Evolutionary conservation across 164 flowering plant species (phyloP).

Genomic region (Houttuynia cordata): DNA sequence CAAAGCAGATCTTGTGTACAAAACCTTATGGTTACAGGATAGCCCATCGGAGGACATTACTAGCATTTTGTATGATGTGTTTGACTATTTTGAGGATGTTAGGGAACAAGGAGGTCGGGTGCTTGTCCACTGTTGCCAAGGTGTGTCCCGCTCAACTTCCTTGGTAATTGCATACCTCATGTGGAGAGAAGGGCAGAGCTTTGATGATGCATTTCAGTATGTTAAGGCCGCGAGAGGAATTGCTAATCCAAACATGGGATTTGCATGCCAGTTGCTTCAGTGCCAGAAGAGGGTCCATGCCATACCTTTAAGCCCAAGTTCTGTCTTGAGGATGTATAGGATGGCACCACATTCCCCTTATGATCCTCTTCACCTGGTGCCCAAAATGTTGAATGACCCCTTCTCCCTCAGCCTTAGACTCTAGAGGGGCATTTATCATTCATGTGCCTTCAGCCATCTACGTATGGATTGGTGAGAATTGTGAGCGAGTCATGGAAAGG

Average conservation of each 20-base stretch:
- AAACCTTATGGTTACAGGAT: constrained; percentile 82
- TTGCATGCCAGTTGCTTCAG: constrained; percentile 73
- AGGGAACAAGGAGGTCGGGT: constrained; percentile 66
- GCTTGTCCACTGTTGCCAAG: constrained; percentile 81
- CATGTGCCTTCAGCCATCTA: constrained; percentile 60
- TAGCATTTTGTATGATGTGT: constrained; percentile 76
- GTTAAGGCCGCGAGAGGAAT: constrained; percentile 79
- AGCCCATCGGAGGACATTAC: constrained; percentile 81
- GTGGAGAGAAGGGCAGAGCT: constrained; percentile 80
- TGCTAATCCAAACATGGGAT: constrained; percentile 80
- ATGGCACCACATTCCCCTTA: constrained; percentile 87
- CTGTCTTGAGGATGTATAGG: constrained; percentile 54
- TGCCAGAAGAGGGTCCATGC: constrained; percentile 80
- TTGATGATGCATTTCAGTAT: constrained; percentile 67
- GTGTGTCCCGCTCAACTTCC: constrained; percentile 71
- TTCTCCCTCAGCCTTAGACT: constrained; percentile 39
- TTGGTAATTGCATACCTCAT: constrained; percentile 82
- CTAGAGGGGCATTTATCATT: constrained; percentile 77
- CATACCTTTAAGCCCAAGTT: constrained; percentile 55
- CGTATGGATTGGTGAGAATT: constrained; percentile 64
- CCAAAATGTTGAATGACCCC: constrained; percentile 50
- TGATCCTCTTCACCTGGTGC: constrained; percentile 80
- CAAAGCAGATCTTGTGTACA: constrained; percentile 69
- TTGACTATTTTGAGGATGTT: constrained; percentile 86
- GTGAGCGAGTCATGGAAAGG: constrained; percentile 39